phyloP scores from a whole-genome alignment of 1,284 basidiomycete genomes.

The Retiboletus fuscus region DNA sequence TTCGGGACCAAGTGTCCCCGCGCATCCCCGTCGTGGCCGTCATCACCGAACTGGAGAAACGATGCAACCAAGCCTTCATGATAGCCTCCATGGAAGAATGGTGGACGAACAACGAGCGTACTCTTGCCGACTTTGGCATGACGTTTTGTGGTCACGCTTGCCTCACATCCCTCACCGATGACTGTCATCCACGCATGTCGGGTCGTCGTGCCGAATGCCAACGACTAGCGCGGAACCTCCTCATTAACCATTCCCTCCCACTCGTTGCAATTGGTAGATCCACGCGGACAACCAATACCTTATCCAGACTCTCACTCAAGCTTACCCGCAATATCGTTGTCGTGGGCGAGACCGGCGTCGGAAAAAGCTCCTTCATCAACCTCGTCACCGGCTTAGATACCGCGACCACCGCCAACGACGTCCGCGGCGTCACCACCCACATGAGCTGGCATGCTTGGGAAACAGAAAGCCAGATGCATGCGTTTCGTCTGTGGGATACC shows the following conservation, averaged over 20 bases:
- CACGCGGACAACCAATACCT: neutral
- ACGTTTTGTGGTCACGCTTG: conserved; percentile 37
- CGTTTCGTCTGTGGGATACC: conserved; percentile 47
- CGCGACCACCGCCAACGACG: conserved; percentile 40
- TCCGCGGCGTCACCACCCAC: conserved; percentile 39
- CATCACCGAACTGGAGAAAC: conserved; percentile 44
- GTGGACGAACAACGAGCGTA: conserved; percentile 32
- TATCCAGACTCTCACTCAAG: neutral
- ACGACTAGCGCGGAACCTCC: neutral
- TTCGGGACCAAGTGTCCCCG: conserved; percentile 41
- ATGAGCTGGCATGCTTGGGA: conserved; percentile 34
- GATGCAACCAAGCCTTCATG: conserved; percentile 28
- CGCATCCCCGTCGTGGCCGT: conserved; percentile 44
- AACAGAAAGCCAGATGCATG: conserved; percentile 29
- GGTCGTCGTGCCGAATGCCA: neutral
- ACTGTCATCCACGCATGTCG: conserved; percentile 19
- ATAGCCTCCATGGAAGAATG: conserved; percentile 41
- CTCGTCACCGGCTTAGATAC: conserved; percentile 33
- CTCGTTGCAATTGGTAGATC: neutral
- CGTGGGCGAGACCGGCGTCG: too few relatives aligned
- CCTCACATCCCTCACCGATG: conserved; percentile 41
- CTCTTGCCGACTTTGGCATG: conserved; percentile 28
- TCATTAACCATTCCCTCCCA: neutral
- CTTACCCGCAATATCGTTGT: conserved; percentile 40
- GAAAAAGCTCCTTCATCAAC: conserved; percentile 47